phyloP scores from a whole-genome alignment of 2,329 filamentous ascomycete genomes.

The Botrytis deweyae region DNA sequence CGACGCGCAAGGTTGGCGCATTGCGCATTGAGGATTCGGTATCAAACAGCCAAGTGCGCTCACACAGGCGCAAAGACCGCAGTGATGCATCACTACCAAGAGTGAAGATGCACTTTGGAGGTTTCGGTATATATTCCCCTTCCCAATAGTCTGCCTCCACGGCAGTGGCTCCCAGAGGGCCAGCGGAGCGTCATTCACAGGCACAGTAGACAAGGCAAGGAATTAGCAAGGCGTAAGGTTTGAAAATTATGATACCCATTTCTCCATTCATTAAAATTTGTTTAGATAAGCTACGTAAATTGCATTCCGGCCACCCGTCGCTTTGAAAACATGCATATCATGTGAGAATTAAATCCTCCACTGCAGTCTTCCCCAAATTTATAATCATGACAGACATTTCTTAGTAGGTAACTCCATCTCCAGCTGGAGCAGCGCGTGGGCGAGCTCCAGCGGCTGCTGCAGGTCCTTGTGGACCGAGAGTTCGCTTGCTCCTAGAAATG shows the following conservation, averaged over 20 bases:
- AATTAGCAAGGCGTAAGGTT: constrained; percentile 14
- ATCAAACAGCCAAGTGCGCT: neutral
- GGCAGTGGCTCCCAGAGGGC: neutral
- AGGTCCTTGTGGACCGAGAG: constrained; percentile 24
- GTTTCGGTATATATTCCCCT: neutral
- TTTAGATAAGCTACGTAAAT: constrained; percentile 11
- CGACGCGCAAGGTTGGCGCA: neutral
- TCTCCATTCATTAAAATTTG: constrained; percentile 9
- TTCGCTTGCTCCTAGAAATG: constrained; percentile 25
- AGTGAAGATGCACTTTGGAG: neutral
- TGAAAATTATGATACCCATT: constrained; percentile 32
- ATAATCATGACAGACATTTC: neutral
- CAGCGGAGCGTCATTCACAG: neutral
- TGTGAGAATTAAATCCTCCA: neutral
- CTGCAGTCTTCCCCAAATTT: neutral
- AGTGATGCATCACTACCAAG: neutral
- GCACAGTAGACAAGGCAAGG: neutral
- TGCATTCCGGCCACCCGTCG: neutral
- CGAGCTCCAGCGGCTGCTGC: constrained; percentile 26
- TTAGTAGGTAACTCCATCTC: constrained; percentile 30
- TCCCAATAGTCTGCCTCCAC: neutral
- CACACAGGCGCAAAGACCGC: neutral
- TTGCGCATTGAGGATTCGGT: neutral
- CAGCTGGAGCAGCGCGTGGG: constrained; percentile 33
- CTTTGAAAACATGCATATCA: constrained; percentile 1